Base-by-base conservation (phyloP, 305 asterid genomes). In the Fraxinus platypoda region DNA sequence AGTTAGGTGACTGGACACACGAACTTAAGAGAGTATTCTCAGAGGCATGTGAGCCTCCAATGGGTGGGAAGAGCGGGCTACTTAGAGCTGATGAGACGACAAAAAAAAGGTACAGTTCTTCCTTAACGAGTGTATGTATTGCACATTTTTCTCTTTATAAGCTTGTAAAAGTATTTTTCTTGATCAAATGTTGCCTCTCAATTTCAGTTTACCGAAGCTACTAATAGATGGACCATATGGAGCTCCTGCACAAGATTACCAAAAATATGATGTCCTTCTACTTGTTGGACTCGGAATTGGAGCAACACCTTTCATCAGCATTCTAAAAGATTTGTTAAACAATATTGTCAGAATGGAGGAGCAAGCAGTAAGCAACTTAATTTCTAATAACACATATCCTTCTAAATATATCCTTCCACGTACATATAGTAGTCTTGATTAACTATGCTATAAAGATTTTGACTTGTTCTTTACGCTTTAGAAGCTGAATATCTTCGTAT, bases 71-170 rank as follows among this genome's bases (percentile, higher is more conserved):
- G 85, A 96, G 98, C 81, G 99, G 99, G 25, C 83, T 96, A 59
- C 95, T 94, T 70, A 86, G 98, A 90, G 98, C 98, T 52, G 98
- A 96, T 70, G 98, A 93, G 90, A 92, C 86, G 77, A 93, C 99
- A 28, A 91, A 86, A 90, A 92, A 87, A 87, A 92, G 94, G 98
- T 93, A 77, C 26, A 12, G 17, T 75, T 80, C 30, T 66, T 37
- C 30, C 30, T 6, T 25, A 57, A 52, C 21, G 62, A 15, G 17
- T n/a, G 2, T 19, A 23, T 38, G 21, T 13, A 49, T 49, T 49
- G 21, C 21, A 49, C 59, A 3, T 49, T 49, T 15, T 46, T 26
- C 74, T 68, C 21, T 12, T 26, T 70, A 72, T 26, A n/a, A 25
- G 38, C 31, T n/a, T 54, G 57, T 77, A 13, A 8, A 80, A 74